Conservation (phyloP, 2,329 filamentous ascomycete species). For the Zopfia rhizophila region DNA sequence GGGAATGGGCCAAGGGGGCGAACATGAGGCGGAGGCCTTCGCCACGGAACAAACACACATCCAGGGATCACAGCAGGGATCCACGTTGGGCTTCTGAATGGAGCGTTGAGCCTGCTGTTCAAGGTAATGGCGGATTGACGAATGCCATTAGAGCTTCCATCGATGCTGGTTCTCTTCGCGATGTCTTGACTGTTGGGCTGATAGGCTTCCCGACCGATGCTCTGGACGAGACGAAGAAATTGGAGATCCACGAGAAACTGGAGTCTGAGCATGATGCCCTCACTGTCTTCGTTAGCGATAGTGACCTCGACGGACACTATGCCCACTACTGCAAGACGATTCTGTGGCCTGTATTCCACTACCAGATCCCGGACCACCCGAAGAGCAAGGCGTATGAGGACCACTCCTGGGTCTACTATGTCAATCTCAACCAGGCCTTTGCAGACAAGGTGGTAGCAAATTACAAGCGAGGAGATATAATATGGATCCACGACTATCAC, state of each 20-base stretch:
- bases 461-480: conserved; percentile 91
- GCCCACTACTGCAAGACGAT: conserved; percentile 98
- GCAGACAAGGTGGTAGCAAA: conserved; percentile 89
- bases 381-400: conserved; percentile 99
- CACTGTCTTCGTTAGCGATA: conserved; percentile 86
- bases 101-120: conserved; percentile 84
- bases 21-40: conserved; percentile 29
- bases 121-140: conserved; percentile 90
- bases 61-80: conserved; percentile 46
- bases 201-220: conserved; percentile 94
- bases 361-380: conserved; percentile 96
- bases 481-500: conserved; percentile 98
- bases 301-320: conserved; percentile 94
- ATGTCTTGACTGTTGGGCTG: conserved; percentile 91
- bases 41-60: conserved; percentile 31
- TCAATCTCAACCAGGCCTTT: conserved; percentile 91
- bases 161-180: conserved; percentile 73
- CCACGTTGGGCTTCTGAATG: conserved; percentile 76
- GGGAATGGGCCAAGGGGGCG: conserved; percentile 46
- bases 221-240: conserved; percentile 77
- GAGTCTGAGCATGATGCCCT: conserved; percentile 84
- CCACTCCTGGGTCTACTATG: conserved; percentile 95
- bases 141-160: conserved; percentile 86
- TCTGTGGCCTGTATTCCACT: conserved; percentile 97
- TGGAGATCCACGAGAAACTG: conserved; percentile 84